Percentiles rank a stretch among this genome's conserved stretches.
Evolutionary conservation across 176 grass and related monocot species (phyloP).

Genomic region (Panicum miliaceum): DNA sequence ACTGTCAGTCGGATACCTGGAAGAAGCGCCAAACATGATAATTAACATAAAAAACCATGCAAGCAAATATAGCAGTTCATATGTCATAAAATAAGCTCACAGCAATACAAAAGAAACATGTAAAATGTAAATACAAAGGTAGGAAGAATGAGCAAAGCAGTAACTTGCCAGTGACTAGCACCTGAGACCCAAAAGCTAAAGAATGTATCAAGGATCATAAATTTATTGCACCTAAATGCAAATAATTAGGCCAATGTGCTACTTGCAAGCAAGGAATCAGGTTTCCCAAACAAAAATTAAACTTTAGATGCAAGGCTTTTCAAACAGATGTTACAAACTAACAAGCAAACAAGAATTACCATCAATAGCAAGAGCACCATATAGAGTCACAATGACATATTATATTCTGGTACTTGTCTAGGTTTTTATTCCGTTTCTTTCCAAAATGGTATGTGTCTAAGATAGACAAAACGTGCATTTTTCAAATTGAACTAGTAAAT

Average conservation of each 20-base stretch:
- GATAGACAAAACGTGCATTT: background rate
- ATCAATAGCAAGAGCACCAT: background rate
- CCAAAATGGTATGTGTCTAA: background rate
- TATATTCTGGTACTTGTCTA: background rate
- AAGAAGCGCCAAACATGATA: slow-evolving; percentile 18
- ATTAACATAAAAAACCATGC: background rate
- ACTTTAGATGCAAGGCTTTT: background rate
- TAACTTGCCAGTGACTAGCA: background rate
- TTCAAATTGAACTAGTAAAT: background rate
- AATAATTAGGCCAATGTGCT: background rate
- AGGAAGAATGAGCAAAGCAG: background rate
- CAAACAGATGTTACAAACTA: background rate
- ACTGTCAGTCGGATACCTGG: slow-evolving; percentile 86
- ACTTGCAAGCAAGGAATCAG: background rate
- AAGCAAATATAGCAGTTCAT: background rate
- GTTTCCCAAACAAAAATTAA: background rate
- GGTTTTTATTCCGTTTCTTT: background rate
- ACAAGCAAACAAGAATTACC: background rate
- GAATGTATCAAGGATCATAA: background rate
- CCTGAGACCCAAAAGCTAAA: background rate
- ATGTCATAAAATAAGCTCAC: background rate
- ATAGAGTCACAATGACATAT: background rate
- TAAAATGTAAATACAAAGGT: background rate
- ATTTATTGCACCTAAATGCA: background rate
- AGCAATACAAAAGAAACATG: background rate